Conservation (phyloP, 805 yeast species). For the Kockiozyma suomiensis region DNA sequence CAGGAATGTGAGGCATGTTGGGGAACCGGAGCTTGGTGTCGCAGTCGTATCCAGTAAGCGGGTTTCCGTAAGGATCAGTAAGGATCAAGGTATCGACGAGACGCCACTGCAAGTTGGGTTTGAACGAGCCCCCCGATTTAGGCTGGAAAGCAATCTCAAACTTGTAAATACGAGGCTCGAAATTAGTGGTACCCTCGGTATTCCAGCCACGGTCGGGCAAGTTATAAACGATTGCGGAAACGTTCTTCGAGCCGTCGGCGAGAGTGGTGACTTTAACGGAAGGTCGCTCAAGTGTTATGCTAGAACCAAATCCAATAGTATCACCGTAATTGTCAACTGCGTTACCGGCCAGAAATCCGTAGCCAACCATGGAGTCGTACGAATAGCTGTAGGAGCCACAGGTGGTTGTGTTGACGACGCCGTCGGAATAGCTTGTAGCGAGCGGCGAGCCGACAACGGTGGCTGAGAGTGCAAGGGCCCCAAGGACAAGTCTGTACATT, state of each 20-base stretch:
- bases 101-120: constrained; percentile 24
- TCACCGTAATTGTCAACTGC: constrained; percentile 31
- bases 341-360: constrained; percentile 24
- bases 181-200: constrained; percentile 30
- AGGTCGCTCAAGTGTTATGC: constrained; percentile 24
- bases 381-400: constrained; percentile 18
- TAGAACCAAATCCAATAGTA: constrained; percentile 28
- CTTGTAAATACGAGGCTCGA: constrained; percentile 25
- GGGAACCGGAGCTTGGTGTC: constrained; percentile 21
- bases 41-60: constrained; percentile 30
- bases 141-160: constrained; percentile 24
- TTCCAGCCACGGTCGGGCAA: constrained; percentile 35
- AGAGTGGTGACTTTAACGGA: constrained; percentile 20
- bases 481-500: constrained; percentile 3
- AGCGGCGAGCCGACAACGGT: constrained; percentile 4
- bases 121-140: constrained; percentile 1
- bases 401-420: constrained; percentile 11
- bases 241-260: constrained; percentile 15
- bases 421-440: constrained; percentile 5
- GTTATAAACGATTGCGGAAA: constrained; percentile 21
- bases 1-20: constrained; percentile 24
- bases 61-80: constrained; percentile 29
- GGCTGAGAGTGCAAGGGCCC: constrained; percentile 4
- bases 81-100: constrained; percentile 26
- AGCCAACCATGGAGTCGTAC: constrained; percentile 29